Percentiles rank a stretch among this genome's conserved stretches.
Evolutionary conservation across 441 rosid species (phyloP).

Genomic region (Rhodomyrtus psidioides): DNA sequence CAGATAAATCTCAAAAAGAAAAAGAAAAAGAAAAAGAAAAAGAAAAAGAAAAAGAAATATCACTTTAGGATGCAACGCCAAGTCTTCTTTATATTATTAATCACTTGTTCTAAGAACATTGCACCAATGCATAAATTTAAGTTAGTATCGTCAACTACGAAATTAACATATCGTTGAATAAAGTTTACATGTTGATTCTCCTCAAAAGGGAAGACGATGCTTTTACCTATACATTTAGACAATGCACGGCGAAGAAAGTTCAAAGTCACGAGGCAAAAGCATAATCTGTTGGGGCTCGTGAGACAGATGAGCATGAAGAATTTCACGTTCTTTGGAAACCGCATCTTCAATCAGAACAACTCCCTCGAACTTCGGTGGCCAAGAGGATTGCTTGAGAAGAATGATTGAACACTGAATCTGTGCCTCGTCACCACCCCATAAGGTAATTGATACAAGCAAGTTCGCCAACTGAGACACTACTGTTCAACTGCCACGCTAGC

Average conservation of each 20-base stretch:
- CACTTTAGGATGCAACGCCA: no score
- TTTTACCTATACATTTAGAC: not conserved
- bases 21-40: no score
- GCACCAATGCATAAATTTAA: not conserved
- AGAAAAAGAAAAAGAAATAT: no score
- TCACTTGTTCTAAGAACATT: no score
- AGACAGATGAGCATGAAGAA: not conserved
- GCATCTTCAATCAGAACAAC: not conserved
- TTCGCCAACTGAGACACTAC: not conserved
- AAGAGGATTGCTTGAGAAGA: not conserved
- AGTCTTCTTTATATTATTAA: no score
- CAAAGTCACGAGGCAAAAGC: not conserved
- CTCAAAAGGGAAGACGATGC: not conserved
- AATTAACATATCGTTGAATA: not conserved
- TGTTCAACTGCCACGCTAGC: slow-evolving; percentile 25
- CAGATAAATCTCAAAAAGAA: no score
- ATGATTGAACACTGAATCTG: not conserved
- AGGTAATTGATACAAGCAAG: not conserved
- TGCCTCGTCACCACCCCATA: not conserved
- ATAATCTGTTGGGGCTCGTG: not conserved
- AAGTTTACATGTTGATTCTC: not conserved
- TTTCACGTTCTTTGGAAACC: not conserved
- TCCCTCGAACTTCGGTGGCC: not conserved
- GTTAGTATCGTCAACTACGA: not conserved
- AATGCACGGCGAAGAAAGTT: not conserved